Percentiles rank a stretch among this genome's conserved stretches.
phyloP scores from a whole-genome alignment of 495 filamentous ascomycete species.

The Talaromyces ruber region DNA sequence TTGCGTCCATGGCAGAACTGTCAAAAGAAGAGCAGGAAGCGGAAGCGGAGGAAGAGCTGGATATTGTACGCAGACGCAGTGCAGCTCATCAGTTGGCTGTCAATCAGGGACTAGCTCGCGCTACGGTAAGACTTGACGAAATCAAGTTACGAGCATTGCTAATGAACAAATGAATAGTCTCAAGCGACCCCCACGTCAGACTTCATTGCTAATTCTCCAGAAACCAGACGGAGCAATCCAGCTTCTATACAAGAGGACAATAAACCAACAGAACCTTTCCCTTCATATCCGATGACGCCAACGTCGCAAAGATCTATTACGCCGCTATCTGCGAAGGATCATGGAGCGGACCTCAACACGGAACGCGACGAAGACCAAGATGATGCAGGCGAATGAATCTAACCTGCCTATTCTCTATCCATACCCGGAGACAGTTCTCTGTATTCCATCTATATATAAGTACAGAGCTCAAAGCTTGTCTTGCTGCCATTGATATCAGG shows the following conservation, averaged over 20 bases:
- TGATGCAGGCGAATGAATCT: not conserved
- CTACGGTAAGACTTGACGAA: conserved; percentile 10
- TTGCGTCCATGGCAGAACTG: conserved; percentile 60
- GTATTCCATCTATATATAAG: not conserved
- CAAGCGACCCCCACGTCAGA: not conserved
- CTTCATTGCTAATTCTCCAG: not conserved
- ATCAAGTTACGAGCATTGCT: not conserved
- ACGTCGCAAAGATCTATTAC: conserved; percentile 3
- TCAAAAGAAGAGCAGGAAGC: conserved; percentile 67
- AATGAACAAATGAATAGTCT: not conserved
- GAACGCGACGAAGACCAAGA: not conserved
- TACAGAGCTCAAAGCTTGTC: not conserved
- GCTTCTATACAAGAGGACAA: conserved; percentile 4
- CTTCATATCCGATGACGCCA: conserved; percentile 1
- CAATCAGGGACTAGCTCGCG: conserved; percentile 50
- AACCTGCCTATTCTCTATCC: too few relatives aligned
- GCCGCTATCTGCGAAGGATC: not conserved
- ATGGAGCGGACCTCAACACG: not conserved
- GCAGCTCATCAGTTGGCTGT: conserved; percentile 66
- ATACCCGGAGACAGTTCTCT: too few relatives aligned
- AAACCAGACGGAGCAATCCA: not conserved
- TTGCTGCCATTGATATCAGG: not conserved
- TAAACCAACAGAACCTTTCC: conserved; percentile 3
- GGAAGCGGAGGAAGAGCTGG: conserved; percentile 58
- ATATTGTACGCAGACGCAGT: conserved; percentile 58